A percentile compares a stretch with the other conserved stretches of the same genome.
Evolutionary conservation across 495 filamentous ascomycete species (phyloP).

Genomic region (Beverwykella pulmonaria): DNA sequence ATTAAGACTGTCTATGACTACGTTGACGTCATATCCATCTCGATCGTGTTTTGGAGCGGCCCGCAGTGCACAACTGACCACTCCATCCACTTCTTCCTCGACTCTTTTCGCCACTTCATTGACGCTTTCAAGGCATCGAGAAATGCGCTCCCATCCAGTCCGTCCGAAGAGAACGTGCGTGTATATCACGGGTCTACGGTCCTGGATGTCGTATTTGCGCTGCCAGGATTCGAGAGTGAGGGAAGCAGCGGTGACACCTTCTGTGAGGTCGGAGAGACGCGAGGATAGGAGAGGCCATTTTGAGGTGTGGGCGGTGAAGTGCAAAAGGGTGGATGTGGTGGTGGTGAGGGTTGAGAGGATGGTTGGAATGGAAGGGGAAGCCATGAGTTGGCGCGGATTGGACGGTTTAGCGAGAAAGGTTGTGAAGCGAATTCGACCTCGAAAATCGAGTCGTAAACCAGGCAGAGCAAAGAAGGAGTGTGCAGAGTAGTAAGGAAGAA

Average conservation of each 20-base stretch:
- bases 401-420: not conserved
- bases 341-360: slow-evolving; percentile 5
- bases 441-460: too few relatives aligned
- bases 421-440: not conserved
- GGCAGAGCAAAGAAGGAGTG: too few relatives aligned
- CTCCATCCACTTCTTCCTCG: slow-evolving; percentile 6
- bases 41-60: not conserved
- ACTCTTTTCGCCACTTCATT: not conserved
- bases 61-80: slow-evolving; percentile 7
- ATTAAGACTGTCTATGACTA: not conserved
- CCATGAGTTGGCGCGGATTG: not conserved
- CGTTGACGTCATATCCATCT: not conserved
- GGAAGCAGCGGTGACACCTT: slow-evolving; percentile 13
- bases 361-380: not conserved
- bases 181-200: slow-evolving; percentile 18
- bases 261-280: slow-evolving; percentile 22
- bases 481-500: too few relatives aligned
- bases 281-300: slow-evolving; percentile 17
- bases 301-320: slow-evolving; percentile 15
- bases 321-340: not conserved
- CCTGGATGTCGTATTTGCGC: slow-evolving; percentile 25
- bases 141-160: slow-evolving; percentile 11
- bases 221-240: slow-evolving; percentile 21
- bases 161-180: slow-evolving; percentile 21
- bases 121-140: slow-evolving; percentile 7